These are phyloP conservation scores for Cucumis sativus DNA, from an alignment of 306 rosid species.

Conservation along the genomic window Cucumber_9930_V3 NC_026660.2:2326501-2327000, in stretches of 20 bases:
- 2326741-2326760: slow-evolving; percentile 73
- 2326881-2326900: slow-evolving; percentile 68
- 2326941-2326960: slow-evolving; percentile 17
- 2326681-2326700: slow-evolving; percentile 87
- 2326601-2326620: slow-evolving; percentile 61
- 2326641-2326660: slow-evolving; percentile 69
- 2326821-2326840: slow-evolving; percentile 91
- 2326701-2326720: slow-evolving; percentile 44
- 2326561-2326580: slow-evolving; percentile 73
- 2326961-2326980: slow-evolving; percentile 6
- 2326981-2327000: neutral
- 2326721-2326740: slow-evolving; percentile 55
- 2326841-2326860: slow-evolving; percentile 89
- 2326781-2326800: slow-evolving; percentile 46
- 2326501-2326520: slow-evolving; percentile 52
- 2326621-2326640: slow-evolving; percentile 65
- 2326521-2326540: slow-evolving; percentile 91
- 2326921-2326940: slow-evolving; percentile 64
- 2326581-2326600: slow-evolving; percentile 59
- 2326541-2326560: slow-evolving; percentile 75
- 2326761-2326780: slow-evolving; percentile 79
- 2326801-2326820: slow-evolving; percentile 57
- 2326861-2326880: slow-evolving; percentile 80
- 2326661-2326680: slow-evolving; percentile 66
- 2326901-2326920: slow-evolving; percentile 78